Evolutionary conservation across 1,284 basidiomycete species (phyloP).

Genomic region (Phlebopus sp.): DNA sequence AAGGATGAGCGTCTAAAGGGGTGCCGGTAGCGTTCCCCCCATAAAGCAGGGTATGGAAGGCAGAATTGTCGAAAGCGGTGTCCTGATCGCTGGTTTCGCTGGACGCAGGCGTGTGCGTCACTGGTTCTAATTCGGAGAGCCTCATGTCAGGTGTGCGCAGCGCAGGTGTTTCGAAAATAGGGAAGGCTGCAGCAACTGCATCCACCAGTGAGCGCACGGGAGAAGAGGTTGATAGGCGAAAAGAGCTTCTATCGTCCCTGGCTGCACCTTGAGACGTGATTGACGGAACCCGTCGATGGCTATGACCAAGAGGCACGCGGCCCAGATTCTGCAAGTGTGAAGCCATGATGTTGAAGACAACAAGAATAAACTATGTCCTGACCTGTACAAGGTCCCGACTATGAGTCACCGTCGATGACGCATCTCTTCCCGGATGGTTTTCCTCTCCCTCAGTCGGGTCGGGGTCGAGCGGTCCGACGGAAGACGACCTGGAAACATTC

Average conservation of each 20-base stretch:
- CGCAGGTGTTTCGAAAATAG: background rate
- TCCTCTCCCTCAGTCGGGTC: constrained; percentile 15
- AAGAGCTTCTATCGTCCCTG: constrained; percentile 15
- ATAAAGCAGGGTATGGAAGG: constrained; percentile 8
- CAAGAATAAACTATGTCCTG: constrained; percentile 2
- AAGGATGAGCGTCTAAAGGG: constrained; percentile 10
- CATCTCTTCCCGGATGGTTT: constrained; percentile 10
- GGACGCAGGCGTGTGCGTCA: constrained; percentile 16
- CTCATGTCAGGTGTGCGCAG: constrained; percentile 20
- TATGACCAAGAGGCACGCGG: constrained; percentile 17
- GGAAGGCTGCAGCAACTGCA: background rate
- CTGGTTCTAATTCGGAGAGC: constrained; percentile 17
- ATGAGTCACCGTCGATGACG: constrained; percentile 16
- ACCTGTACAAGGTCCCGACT: constrained; percentile 33
- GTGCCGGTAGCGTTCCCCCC: background rate
- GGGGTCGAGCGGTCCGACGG: constrained; percentile 14
- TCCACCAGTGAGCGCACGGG: constrained; percentile 6
- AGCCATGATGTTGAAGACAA: background rate
- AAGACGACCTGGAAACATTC: constrained; percentile 25
- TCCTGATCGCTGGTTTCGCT: constrained; percentile 10
- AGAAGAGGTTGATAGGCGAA: constrained; percentile 26
- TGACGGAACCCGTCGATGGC: constrained; percentile 22
- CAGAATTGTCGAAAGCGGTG: constrained; percentile 22
- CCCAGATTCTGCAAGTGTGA: constrained; percentile 19
- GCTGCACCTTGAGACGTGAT: constrained; percentile 16